phyloP scores from a whole-genome alignment of 1,284 basidiomycete species.

The Tilletia setariae region DNA sequence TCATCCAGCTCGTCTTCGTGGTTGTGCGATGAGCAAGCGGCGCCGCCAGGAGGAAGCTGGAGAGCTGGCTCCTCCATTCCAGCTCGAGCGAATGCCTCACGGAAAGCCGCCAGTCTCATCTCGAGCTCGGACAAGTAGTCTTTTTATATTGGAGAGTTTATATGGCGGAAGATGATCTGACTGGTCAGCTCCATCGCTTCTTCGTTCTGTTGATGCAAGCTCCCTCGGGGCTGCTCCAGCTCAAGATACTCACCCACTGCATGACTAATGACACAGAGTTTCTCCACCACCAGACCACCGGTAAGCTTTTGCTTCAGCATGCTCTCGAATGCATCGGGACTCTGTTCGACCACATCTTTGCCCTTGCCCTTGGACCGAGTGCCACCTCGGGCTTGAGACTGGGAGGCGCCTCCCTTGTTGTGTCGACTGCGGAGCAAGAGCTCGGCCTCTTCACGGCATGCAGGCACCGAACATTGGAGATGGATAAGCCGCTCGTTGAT shows the following conservation, averaged over 20 bases:
- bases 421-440: conserved; percentile 17
- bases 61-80: not conserved
- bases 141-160: no score
- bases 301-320: not conserved
- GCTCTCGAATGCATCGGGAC: not conserved
- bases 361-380: conserved; percentile 8
- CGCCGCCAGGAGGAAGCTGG: not conserved
- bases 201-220: no score
- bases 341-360: not conserved
- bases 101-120: not conserved
- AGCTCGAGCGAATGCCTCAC: not conserved
- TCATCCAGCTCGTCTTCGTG: not conserved
- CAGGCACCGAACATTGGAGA: conserved; percentile 45
- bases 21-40: not conserved
- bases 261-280: conserved; percentile 19
- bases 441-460: conserved; percentile 46
- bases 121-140: conserved; percentile 10
- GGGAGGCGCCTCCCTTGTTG: not conserved
- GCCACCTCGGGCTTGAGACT: not conserved
- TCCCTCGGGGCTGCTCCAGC: no score
- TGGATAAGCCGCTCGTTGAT: conserved; percentile 52
- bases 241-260: conserved; percentile 18
- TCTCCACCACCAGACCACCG: conserved; percentile 15
- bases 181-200: no score
- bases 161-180: no score